Evolutionary conservation across 345 rosid genomes (phyloP).

Genomic region (Brassica napus): DNA sequence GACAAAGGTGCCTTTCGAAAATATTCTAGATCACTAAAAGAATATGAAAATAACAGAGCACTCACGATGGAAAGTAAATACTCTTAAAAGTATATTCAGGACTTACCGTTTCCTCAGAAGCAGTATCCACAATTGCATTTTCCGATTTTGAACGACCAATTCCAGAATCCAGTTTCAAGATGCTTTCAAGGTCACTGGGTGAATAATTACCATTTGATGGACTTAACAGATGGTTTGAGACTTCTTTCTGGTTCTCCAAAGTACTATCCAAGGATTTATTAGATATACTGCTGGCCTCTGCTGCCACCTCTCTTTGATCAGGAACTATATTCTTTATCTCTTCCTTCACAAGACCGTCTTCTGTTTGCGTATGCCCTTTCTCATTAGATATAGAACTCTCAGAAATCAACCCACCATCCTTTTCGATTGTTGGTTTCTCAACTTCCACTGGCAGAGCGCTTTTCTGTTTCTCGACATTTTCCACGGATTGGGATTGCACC

Average conservation of each 20-base stretch:
- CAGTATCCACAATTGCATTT: slow-evolving; percentile 48
- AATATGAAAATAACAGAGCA: slow-evolving; percentile 5
- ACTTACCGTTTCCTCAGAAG: slow-evolving; percentile 63
- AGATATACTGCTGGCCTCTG: slow-evolving; percentile 24
- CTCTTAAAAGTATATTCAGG: slow-evolving; percentile 28
- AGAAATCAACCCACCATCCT: slow-evolving; percentile 38
- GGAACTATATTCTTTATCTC: slow-evolving; percentile 56
- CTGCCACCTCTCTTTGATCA: slow-evolving; percentile 42
- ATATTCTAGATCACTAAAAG: slow-evolving; percentile 14
- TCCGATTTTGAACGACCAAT: slow-evolving; percentile 46
- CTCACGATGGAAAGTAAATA: slow-evolving; percentile 19
- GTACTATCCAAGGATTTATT: slow-evolving; percentile 33
- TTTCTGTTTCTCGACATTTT: slow-evolving; percentile 62
- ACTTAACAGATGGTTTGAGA: slow-evolving; percentile 40
- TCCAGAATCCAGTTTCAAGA: slow-evolving; percentile 51
- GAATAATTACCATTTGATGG: slow-evolving; percentile 40
- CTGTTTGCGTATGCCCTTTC: slow-evolving; percentile 46
- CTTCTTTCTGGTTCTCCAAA: slow-evolving; percentile 39
- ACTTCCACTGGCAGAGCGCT: slow-evolving; percentile 58
- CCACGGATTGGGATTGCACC: slow-evolving; percentile 55
- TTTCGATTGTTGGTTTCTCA: slow-evolving; percentile 49
- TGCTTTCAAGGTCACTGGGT: slow-evolving; percentile 40
- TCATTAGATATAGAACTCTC: slow-evolving; percentile 42
- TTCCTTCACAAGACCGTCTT: slow-evolving; percentile 69
- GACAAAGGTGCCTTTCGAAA: neutral